Conservation (phyloP, 331 rosid genomes). For the Malus hybrid region DNA sequence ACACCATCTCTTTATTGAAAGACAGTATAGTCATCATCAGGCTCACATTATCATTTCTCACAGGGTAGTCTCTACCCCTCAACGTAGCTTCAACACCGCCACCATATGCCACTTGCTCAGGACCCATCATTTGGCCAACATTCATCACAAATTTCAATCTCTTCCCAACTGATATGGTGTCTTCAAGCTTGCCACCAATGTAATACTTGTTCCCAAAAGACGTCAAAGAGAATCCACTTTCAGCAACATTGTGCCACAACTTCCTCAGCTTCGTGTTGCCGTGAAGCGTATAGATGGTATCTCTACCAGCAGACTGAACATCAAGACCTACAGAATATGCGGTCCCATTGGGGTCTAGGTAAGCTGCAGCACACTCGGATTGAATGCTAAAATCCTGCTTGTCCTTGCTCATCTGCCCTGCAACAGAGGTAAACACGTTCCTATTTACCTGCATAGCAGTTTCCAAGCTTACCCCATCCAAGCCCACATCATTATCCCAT, state of each 20-base stretch:
- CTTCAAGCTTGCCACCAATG: slow-evolving; percentile 85
- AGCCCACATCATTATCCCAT: slow-evolving; percentile 93
- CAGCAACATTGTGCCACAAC: slow-evolving; percentile 50
- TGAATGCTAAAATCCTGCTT: slow-evolving; percentile 72
- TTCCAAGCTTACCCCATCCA: slow-evolving; percentile 87
- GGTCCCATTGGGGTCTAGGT: slow-evolving; percentile 51
- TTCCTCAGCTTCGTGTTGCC: slow-evolving; percentile 57
- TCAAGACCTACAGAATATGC: slow-evolving; percentile 64
- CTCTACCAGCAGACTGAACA: slow-evolving; percentile 74
- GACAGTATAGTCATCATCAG: slow-evolving; percentile 66
- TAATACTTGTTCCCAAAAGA: slow-evolving; percentile 63
- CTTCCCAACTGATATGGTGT: slow-evolving; percentile 67
- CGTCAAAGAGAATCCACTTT: slow-evolving; percentile 75
- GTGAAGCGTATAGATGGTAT: slow-evolving; percentile 55
- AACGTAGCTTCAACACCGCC: slow-evolving; percentile 71
- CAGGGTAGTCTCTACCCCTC: slow-evolving; percentile 81
- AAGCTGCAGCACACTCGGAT: slow-evolving; percentile 77
- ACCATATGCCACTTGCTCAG: slow-evolving; percentile 73
- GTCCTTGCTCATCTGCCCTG: slow-evolving; percentile 86
- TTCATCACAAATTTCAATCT: slow-evolving; percentile 64
- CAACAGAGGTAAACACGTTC: slow-evolving; percentile 43
- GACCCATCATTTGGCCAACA: slow-evolving; percentile 62
- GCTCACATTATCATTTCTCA: slow-evolving; percentile 55
- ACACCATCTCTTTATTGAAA: slow-evolving; percentile 64
- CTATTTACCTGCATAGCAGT: slow-evolving; percentile 46